phyloP scores from a whole-genome alignment of 306 rosid species.

The Carpinus fangiana region DNA sequence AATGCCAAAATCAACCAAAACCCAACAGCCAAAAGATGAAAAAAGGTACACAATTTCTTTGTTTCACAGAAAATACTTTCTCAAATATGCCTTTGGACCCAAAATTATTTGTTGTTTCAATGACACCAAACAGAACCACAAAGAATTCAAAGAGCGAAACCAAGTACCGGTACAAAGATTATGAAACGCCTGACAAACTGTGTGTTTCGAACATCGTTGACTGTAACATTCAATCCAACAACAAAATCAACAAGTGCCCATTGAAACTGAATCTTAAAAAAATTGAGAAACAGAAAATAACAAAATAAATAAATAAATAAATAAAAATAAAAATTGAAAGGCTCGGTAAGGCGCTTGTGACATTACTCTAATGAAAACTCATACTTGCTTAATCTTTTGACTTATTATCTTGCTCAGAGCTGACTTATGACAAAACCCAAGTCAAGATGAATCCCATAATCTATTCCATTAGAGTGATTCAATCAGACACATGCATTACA shows the following conservation, averaged over 20 bases:
- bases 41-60: not conserved
- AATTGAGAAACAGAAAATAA: not conserved
- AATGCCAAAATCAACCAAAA: constrained; percentile 9
- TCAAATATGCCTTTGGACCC: not conserved
- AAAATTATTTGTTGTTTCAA: constrained; percentile 4
- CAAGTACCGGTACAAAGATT: constrained; percentile 62
- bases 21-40: not conserved
- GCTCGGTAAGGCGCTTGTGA: constrained; percentile 64
- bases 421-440: too few species aligned
- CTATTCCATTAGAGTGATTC: too few species aligned
- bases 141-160: constrained; percentile 19
- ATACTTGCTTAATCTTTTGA: too few species aligned
- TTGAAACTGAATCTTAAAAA: not conserved
- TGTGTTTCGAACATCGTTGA: constrained; percentile 75
- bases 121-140: not conserved
- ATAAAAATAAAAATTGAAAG: constrained; percentile 39
- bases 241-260: not conserved
- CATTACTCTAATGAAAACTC: too few species aligned
- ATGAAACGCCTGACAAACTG: constrained; percentile 93
- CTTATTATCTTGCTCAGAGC: too few species aligned
- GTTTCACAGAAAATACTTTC: not conserved
- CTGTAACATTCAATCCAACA: constrained; percentile 38
- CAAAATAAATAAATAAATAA: too few species aligned
- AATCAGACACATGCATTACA: too few species aligned
- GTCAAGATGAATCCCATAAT: too few species aligned